Conservation (phyloP, 768 basidiomycete species). For the Mrakia blollopis region DNA sequence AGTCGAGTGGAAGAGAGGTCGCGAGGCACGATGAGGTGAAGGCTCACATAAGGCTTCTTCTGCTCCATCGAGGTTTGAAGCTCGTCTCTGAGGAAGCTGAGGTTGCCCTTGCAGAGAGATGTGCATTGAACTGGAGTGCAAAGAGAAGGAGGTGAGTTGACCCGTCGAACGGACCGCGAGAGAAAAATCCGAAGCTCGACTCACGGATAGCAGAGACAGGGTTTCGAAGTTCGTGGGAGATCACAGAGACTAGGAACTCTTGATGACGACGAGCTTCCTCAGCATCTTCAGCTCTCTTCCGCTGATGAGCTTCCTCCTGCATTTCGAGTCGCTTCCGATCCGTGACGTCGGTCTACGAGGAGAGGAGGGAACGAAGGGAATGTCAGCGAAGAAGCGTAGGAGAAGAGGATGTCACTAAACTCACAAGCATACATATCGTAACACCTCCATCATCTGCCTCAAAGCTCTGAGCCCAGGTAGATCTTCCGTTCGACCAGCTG, state of each 20-base stretch:
- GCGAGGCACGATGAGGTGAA: too few species aligned
- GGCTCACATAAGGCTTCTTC: background rate
- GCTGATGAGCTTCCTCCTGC: conserved; percentile 11
- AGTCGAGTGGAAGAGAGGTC: too few species aligned
- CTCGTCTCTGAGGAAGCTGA: background rate
- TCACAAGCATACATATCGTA: background rate
- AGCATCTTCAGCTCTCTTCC: conserved; percentile 37
- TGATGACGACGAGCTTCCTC: conserved; percentile 42
- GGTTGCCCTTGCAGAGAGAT: conserved; percentile 26
- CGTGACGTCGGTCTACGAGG: background rate
- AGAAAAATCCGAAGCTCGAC: background rate
- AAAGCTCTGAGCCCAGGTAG: background rate
- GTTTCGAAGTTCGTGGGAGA: conserved; percentile 43
- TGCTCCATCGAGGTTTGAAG: conserved; percentile 34
- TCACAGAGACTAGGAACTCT: conserved; percentile 48
- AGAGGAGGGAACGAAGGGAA: background rate
- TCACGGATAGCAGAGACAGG: conserved; percentile 39
- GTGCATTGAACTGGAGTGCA: background rate
- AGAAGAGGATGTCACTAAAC: background rate
- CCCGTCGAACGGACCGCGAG: background rate
- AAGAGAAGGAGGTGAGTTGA: background rate
- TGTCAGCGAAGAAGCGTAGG: background rate
- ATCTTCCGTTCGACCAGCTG: background rate
- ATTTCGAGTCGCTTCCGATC: background rate
- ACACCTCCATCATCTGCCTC: background rate